A percentile compares a stretch with the other conserved stretches of the same genome.
Conservation (phyloP, 2,329 filamentous ascomycete genomes). For the Ampelomyces quisqualis region DNA sequence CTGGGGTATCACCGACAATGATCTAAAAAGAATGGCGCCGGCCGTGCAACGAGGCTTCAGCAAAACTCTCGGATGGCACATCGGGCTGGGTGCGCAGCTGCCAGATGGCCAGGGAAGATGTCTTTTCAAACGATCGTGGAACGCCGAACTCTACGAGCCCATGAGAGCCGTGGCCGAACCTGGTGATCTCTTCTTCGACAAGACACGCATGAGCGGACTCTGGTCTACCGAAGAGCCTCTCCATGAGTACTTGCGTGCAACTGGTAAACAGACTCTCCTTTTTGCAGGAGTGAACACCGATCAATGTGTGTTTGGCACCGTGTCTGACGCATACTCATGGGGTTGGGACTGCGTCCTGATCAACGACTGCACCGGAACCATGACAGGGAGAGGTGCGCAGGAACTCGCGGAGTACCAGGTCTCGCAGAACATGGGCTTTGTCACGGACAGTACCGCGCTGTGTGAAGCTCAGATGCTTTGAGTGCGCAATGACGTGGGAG, state of each 20-base stretch:
- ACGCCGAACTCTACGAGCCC: slow-evolving; percentile 46
- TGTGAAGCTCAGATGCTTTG: slow-evolving; percentile 21
- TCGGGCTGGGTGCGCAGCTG: slow-evolving; percentile 43
- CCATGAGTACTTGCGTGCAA: slow-evolving; percentile 44
- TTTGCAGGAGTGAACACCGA: slow-evolving; percentile 49
- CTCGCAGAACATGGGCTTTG: slow-evolving; percentile 48
- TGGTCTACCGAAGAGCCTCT: slow-evolving; percentile 46
- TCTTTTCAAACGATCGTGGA: slow-evolving; percentile 48
- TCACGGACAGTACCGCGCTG: slow-evolving; percentile 41
- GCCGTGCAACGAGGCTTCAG: slow-evolving; percentile 47
- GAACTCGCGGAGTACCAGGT: slow-evolving; percentile 46
- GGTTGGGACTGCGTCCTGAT: slow-evolving; percentile 47
- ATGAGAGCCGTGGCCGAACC: slow-evolving; percentile 41
- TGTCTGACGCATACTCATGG: slow-evolving; percentile 47
- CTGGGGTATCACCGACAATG: slow-evolving; percentile 45
- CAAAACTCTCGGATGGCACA: slow-evolving; percentile 46
- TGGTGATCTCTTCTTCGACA: slow-evolving; percentile 49
- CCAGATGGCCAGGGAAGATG: slow-evolving; percentile 44
- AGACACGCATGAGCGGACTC: slow-evolving; percentile 47
- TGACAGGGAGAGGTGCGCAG: slow-evolving; percentile 45
- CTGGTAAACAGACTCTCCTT: slow-evolving; percentile 46
- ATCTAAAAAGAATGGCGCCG: slow-evolving; percentile 44
- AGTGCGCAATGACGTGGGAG: slow-evolving; percentile 4
- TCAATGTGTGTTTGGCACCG: slow-evolving; percentile 47
- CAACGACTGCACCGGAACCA: slow-evolving; percentile 46